A percentile compares a stretch with the other conserved stretches of the same genome.
These are phyloP conservation scores for Tetrahymena borealis DNA, from an alignment of 73 alveolate genomes.

Conservation along the genomic window DNA sequence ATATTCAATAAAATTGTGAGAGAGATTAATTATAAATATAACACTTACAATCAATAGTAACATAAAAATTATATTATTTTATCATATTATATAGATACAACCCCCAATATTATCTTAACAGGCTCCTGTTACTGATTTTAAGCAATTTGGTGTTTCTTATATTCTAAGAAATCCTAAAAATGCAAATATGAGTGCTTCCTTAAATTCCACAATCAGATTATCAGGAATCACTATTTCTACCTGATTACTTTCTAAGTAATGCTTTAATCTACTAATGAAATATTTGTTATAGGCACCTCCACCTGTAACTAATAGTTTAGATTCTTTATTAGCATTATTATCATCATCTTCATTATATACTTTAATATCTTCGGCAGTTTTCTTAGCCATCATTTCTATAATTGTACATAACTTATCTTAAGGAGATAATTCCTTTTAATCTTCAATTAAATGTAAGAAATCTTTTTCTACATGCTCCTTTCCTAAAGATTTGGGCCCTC, in stretches of 20 bases:
- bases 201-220: conserved; percentile 6
- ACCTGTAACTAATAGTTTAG: conserved; percentile 11
- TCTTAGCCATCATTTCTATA: conserved; percentile 6
- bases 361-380: background rate
- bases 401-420: conserved; percentile 17
- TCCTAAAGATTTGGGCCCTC: conserved; percentile 15
- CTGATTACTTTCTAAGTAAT: background rate
- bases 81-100: background rate
- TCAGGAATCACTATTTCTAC: background rate
- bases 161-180: conserved; percentile 11
- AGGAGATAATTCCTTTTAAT: background rate
- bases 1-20: too few species aligned
- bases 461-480: conserved; percentile 9
- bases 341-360: background rate
- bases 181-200: conserved; percentile 37
- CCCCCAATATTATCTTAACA: conserved; percentile 18
- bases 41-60: too few species aligned
- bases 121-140: conserved; percentile 35
- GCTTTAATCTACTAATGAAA: conserved; percentile 12
- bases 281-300: conserved; percentile 35
- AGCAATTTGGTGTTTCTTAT: background rate
- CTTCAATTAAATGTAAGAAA: conserved; percentile 5
- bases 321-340: background rate
- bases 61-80: background rate
- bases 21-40: too few species aligned